These are phyloP conservation scores for Colletotrichum cordylinicola DNA, from an alignment of 2,329 filamentous ascomycete genomes.

Conservation along the genomic window DNA sequence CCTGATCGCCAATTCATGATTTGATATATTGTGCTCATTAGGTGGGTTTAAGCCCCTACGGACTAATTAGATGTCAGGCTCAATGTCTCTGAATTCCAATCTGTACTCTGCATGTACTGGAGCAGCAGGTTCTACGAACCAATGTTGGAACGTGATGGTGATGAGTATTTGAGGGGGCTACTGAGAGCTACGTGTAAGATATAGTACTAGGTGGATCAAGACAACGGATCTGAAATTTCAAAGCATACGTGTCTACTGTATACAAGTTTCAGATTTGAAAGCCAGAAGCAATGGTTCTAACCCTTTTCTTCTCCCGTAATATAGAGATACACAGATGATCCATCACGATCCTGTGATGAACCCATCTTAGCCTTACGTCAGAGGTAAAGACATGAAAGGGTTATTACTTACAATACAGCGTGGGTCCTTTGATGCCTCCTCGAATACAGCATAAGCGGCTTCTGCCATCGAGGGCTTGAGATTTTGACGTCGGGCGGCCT, in stretches of 20 bases:
- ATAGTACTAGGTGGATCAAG: not conserved
- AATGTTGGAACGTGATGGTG: not conserved
- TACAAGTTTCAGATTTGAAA: not conserved
- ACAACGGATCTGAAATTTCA: not conserved
- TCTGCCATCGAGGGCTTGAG: not conserved
- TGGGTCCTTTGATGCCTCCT: not conserved
- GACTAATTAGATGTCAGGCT: not conserved
- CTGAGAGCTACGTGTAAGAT: not conserved
- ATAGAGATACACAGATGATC: not conserved
- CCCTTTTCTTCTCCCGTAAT: not conserved
- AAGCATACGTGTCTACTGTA: not conserved
- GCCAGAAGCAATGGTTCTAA: not conserved
- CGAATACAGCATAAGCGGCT: not conserved
- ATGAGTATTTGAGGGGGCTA: not conserved
- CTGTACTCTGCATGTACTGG: not conserved
- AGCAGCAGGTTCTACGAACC: not conserved
- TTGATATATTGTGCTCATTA: not conserved
- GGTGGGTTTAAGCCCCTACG: not conserved
- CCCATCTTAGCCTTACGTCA: not conserved
- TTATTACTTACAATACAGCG: not conserved
- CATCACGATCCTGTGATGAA: not conserved
- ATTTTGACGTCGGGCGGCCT: not conserved
- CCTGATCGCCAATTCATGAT: not conserved
- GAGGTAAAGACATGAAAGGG: not conserved
- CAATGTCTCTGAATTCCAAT: not conserved